Evolutionary conservation across 352 stramenopile species (phyloP), one percentile per base, ranked within the genome.

Genomic region (Phytophthora sp.): DNA sequence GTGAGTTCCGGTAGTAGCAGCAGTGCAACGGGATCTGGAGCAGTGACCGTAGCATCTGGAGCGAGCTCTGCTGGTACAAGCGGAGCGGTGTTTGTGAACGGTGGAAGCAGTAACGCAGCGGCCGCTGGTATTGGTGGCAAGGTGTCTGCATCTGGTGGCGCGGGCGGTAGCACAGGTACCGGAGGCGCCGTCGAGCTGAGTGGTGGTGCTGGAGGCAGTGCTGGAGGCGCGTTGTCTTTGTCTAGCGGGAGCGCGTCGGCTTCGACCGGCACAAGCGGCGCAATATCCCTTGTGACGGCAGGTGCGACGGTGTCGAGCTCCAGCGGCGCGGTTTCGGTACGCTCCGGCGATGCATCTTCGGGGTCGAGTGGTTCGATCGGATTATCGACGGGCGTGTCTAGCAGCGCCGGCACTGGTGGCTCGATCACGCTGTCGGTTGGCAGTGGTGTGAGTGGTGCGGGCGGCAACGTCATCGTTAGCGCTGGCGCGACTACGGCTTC

Each of bases 391-490:
- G 53, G 53, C 21, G 45, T 28, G 4, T 43, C 30, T 41, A 34
- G 17, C n/a, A 45, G 6, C 8, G 48, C 23, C 26, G 30, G 34
- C 10, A 28, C 13, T 9, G 23, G 62, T 28, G 62, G 62, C 6
- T 35, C 50, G 9, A 59, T 70, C 21, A 21, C 52, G 12, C 41
- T 70, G 34, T 52, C 32, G 3, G 77, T 87, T 43, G 83, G 83
- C 10, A 31, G 35, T 4, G 79, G 76, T 1, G 61, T 70, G n/a
- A 38, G 46, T 50, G 64, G 69, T 23, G 61, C 62, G 35, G 83
- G 80, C 12, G 81, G 81, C 17, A 62, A 55, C 42, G 35, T 88
- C n/a, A 44, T 62, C n/a, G n/a, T n/a, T n/a, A n/a, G n/a, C n/a
- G n/a, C n/a, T n/a, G n/a, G n/a, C n/a, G n/a, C n/a, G n/a, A n/a